Conservation (phyloP, 2,329 filamentous ascomycete genomes). For the Trichothecium sympodiale region DNA sequence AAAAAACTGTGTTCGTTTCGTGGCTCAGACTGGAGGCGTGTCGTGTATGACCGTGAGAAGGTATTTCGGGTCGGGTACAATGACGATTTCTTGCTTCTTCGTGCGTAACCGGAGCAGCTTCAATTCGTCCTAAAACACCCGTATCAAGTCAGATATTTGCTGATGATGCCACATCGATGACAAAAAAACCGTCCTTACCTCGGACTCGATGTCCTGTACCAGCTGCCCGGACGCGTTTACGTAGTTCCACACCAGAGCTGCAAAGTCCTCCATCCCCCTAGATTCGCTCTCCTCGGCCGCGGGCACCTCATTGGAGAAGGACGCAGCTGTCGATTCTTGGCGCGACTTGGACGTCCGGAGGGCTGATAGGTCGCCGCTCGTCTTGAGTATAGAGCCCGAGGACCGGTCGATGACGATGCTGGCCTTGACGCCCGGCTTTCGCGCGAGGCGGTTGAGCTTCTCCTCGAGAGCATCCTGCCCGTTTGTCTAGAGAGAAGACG, state of each 20-base stretch:
- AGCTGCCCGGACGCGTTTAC: slow-evolving; percentile 57
- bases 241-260: slow-evolving; percentile 66
- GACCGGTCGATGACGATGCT: slow-evolving; percentile 64
- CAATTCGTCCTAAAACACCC: slow-evolving; percentile 56
- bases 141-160: background rate
- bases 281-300: slow-evolving; percentile 35
- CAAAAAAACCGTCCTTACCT: slow-evolving; percentile 36
- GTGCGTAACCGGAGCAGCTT: slow-evolving; percentile 67
- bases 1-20: too few species aligned
- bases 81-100: slow-evolving; percentile 77
- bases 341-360: slow-evolving; percentile 31
- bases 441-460: slow-evolving; percentile 57
- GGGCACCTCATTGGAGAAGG: slow-evolving; percentile 34
- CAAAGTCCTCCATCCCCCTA: slow-evolving; percentile 60
- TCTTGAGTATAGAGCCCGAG: slow-evolving; percentile 64
- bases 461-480: slow-evolving; percentile 52
- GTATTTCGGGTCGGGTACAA: slow-evolving; percentile 72
- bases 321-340: slow-evolving; percentile 22
- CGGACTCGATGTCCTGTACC: slow-evolving; percentile 61
- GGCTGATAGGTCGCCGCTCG: slow-evolving; percentile 55
- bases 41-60: slow-evolving; percentile 72
- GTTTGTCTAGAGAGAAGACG: slow-evolving; percentile 19
- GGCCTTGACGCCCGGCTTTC: slow-evolving; percentile 70
- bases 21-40: slow-evolving; percentile 53
- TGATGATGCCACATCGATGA: background rate